Percentiles rank a stretch among this genome's conserved stretches.
phyloP scores from a whole-genome alignment of 176 grass and related monocot species.

The Elymus sibiricus region DNA sequence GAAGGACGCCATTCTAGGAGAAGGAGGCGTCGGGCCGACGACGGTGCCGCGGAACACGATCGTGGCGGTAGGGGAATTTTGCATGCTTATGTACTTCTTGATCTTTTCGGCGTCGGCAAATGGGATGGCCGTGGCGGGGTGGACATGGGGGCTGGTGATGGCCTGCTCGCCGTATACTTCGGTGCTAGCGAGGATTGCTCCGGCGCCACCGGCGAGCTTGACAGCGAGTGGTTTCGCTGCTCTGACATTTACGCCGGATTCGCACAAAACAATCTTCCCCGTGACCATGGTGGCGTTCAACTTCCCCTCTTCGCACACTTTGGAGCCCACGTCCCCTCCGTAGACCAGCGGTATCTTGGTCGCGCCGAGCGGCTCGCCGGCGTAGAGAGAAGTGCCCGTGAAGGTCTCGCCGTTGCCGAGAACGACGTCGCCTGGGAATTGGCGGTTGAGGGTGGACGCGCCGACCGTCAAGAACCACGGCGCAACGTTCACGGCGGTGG shows the following conservation, averaged over 20 bases:
- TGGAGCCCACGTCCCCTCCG: neutral
- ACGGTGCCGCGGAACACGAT: slow-evolving; percentile 37
- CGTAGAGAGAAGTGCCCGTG: slow-evolving; percentile 11
- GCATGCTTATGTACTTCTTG: slow-evolving; percentile 14
- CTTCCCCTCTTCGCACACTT: accelerated
- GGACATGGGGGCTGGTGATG: slow-evolving; percentile 18
- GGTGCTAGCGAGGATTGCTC: slow-evolving; percentile 10
- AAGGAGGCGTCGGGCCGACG: slow-evolving; percentile 26
- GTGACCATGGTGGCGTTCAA: slow-evolving; percentile 20
- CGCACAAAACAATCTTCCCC: slow-evolving; percentile 56
- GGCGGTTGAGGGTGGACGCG: slow-evolving; percentile 35
- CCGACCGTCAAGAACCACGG: slow-evolving; percentile 50
- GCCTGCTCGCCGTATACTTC: slow-evolving; percentile 4
- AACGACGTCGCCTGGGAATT: neutral
- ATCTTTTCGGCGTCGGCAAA: slow-evolving; percentile 26
- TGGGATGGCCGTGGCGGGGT: slow-evolving; percentile 29
- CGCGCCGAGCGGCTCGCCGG: neutral
- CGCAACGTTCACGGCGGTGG: slow-evolving; percentile 26
- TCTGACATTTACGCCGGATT: neutral
- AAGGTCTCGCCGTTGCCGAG: slow-evolving; percentile 14
- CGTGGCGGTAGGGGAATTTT: slow-evolving; percentile 1
- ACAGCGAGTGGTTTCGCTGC: slow-evolving; percentile 15
- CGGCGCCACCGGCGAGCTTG: slow-evolving; percentile 29
- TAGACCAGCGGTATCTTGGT: neutral
- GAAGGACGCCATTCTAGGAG: slow-evolving; percentile 39